Percentiles rank a stretch among this genome's conserved stretches.
phyloP scores from a whole-genome alignment of 805 yeast genomes.

The Kazachstania africana region DNA sequence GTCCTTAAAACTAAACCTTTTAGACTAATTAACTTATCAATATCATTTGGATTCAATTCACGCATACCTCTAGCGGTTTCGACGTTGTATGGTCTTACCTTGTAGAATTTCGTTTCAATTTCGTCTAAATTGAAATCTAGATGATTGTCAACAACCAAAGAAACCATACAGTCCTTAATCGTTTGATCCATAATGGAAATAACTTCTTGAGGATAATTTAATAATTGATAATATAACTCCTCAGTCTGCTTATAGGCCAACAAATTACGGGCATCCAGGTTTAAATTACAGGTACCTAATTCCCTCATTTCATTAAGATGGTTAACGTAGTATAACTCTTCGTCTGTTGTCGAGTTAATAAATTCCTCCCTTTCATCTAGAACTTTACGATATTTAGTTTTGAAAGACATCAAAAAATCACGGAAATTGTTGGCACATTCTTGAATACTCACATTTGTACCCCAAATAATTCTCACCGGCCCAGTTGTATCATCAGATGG shows the following conservation, averaged over 20 bases:
- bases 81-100: constrained; percentile 81
- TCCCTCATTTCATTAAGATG: constrained; percentile 64
- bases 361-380: constrained; percentile 28
- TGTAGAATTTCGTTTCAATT: constrained; percentile 71
- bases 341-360: constrained; percentile 44
- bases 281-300: constrained; percentile 70
- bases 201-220: constrained; percentile 92
- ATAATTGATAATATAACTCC: constrained; percentile 72
- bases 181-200: constrained; percentile 97
- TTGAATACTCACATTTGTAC: constrained; percentile 88
- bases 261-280: constrained; percentile 73
- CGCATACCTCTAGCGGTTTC: constrained; percentile 72
- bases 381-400: constrained; percentile 55
- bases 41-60: constrained; percentile 86
- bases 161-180: constrained; percentile 77
- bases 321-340: constrained; percentile 60
- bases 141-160: constrained; percentile 46
- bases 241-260: constrained; percentile 64
- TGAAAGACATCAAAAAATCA: constrained; percentile 74
- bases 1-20: constrained; percentile 86
- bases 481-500: constrained; percentile 38
- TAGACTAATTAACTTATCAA: constrained; percentile 81
- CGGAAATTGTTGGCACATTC: constrained; percentile 75
- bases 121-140: constrained; percentile 44
- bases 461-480: constrained; percentile 92